Base-by-base conservation (phyloP, 352 stramenopile genomes). In the Elongisporangium anandrum region DNA sequence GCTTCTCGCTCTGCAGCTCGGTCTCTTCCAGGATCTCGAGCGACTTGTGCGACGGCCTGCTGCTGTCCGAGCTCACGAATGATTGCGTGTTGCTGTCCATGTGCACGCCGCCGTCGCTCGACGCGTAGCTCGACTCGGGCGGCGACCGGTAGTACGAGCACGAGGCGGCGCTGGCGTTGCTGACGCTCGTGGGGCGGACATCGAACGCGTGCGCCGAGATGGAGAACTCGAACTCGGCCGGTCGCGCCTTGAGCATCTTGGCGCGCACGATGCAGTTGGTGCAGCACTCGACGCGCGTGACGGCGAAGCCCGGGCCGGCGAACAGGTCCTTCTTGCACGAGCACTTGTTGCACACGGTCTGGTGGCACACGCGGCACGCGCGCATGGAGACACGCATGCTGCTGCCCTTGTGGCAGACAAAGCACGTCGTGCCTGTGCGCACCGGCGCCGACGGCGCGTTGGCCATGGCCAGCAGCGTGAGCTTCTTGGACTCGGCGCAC, bases 201-300 rank as follows among this genome's bases (percentile, higher is more conserved):
- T 45, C 34, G 34, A 45, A 45, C 34, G 34, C 34, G 13, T 45
- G 34, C 2, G 34, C 34, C 34, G 34, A 45, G 12, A 45, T 45
- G 34, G 34, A 45, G 34, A 45, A 45, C 34, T 45, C 34, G 10
- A 45, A 45, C 13, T 45, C 34, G 13, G 34, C 8, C 13, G 34
- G 34, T 17, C 34, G 34, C 10, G 34, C 34, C 34, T 45, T 45
- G 34, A 80, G 29, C 1, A 62, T 50, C 21, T 75, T 79, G 22
- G 68, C 67, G 15, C 63, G 64, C 39, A 80, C 41, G 22, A 83
- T 76, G 56, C 73, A 83, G 2, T 67, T 17, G 57, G 72, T 83
- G 52, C 73, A 83, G 60, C 70, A 79, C 20, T 57, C 16, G 7
- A 72, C 56, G 20, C 59, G 64, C 4, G 76, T 63, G 20, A 71